These are phyloP conservation scores for Cordyceps fumosorosea DNA, from an alignment of 2,329 filamentous ascomycete genomes.

Conservation along the genomic window DNA sequence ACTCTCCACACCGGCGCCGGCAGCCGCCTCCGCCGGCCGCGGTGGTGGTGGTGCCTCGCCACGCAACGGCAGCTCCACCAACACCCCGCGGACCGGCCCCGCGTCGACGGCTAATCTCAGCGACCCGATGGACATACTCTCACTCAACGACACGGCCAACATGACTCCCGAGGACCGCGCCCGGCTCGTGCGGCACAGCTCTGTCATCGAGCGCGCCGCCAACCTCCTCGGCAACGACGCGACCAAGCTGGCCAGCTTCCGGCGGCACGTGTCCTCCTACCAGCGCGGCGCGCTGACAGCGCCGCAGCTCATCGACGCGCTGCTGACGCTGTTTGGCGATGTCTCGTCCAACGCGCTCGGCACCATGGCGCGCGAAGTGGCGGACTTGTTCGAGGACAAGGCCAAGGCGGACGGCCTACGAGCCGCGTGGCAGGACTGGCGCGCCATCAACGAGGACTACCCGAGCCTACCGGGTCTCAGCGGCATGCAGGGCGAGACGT, in stretches of 20 bases:
- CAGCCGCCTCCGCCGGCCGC: constrained; percentile 19
- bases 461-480: constrained; percentile 74
- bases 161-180: constrained; percentile 74
- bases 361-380: constrained; percentile 83
- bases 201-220: constrained; percentile 78
- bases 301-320: constrained; percentile 72
- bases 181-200: constrained; percentile 69
- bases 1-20: constrained; percentile 46
- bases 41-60: constrained; percentile 15
- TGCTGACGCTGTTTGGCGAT: constrained; percentile 78
- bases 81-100: constrained; percentile 19
- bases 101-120: constrained; percentile 16
- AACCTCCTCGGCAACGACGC: constrained; percentile 73
- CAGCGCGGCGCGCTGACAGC: constrained; percentile 63
- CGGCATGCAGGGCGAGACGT: constrained; percentile 57
- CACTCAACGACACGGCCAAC: constrained; percentile 41
- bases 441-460: constrained; percentile 92
- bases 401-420: constrained; percentile 66
- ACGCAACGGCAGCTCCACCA: constrained; percentile 16
- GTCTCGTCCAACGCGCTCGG: constrained; percentile 74
- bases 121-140: constrained; percentile 44
- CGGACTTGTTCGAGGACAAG: constrained; percentile 85
- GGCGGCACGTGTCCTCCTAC: constrained; percentile 71
- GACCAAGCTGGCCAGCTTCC: constrained; percentile 70
- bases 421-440: constrained; percentile 91